Percentiles rank a stretch among this genome's conserved stretches.
Conservation (phyloP, 192 early-diverging fungal species). For the Powellomyces hirtus region DNA sequence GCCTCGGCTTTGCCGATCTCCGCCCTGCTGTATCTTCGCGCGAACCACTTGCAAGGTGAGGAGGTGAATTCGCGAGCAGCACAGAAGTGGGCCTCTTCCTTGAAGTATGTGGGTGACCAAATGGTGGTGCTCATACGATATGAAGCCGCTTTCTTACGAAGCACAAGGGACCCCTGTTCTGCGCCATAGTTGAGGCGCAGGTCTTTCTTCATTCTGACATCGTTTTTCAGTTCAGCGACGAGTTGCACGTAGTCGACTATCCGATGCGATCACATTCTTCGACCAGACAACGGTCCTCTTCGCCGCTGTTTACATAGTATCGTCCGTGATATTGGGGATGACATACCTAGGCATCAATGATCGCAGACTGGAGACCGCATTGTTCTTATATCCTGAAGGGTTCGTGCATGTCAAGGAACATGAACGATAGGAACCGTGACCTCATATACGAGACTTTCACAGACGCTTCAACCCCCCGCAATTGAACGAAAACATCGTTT, state of each 20-base stretch:
- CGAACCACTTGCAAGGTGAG: conserved; percentile 2
- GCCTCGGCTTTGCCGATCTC: neutral
- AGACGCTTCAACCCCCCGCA: conserved; percentile 8
- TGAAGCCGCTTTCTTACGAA: no score
- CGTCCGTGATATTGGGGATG: neutral
- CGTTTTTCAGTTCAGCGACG: conserved; percentile 3
- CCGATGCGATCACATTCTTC: neutral
- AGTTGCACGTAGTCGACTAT: neutral
- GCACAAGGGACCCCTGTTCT: neutral
- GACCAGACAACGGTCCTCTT: neutral
- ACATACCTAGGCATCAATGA: neutral
- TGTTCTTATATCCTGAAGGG: conserved; percentile 23
- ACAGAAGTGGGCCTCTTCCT: neutral
- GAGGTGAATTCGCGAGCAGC: no score
- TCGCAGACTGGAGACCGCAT: neutral
- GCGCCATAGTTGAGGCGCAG: neutral
- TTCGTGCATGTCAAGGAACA: neutral
- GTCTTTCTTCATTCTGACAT: neutral
- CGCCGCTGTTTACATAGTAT: neutral
- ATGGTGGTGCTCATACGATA: neutral
- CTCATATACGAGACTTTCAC: no score
- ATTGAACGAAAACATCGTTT: conserved; percentile 18
- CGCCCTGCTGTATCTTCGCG: neutral
- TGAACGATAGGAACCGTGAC: no score
- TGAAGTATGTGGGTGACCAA: neutral